Base-by-base conservation (phyloP, 2,329 filamentous ascomycete genomes). In the Trichothecium roseum region DNA sequence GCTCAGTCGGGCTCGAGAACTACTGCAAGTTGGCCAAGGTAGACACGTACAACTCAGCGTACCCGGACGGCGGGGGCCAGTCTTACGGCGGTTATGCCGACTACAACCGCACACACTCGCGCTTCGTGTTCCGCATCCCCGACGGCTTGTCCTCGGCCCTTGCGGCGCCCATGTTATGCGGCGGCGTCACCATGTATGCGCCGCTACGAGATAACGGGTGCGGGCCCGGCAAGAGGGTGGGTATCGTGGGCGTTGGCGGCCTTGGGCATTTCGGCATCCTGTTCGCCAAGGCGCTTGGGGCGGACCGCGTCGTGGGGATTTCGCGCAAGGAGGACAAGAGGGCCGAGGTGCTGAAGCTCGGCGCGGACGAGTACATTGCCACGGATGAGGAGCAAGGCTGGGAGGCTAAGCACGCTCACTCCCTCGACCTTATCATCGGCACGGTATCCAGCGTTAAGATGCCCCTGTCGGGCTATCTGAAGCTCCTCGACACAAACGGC, bases 191-290 rank as follows among this genome's bases (percentile, higher is more conserved):
- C 0, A 63, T 79, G 6, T 86, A 68, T 51, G 64, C 67, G 9
- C 81, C 81, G 1, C 55, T 86, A 34, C 63, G 63, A 46, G 65
- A 74, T 35, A 72, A 81, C 42, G 74, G 74, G 3, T 72, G 68
- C 33, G 81, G 80, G 0, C 78, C 78, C 0, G 79, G 78, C 12
- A 84, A 79, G 56, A 66, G 55, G 17, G 74, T 85, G 3, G 80
- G 73, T 1, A 70, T 84, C 40, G 61, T 83, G 15, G 79, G 80
- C 3, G 62, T 84, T 12, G 80, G 80, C 7, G 79, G 80, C 3
- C 55, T 84, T 2, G 79, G 80, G 0, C 79, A 85, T 55, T 76
- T 84, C 45, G 81, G 74, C 4, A 57, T 85, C 8, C 55, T 81
- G 28, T 82, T 76, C 44, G 80, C 81, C 2, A 78, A 74, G 53